Evolutionary conservation across 2,329 filamentous ascomycete species (phyloP), one percentile per base, ranked within the genome.

Genomic region (Periconia sp.): DNA sequence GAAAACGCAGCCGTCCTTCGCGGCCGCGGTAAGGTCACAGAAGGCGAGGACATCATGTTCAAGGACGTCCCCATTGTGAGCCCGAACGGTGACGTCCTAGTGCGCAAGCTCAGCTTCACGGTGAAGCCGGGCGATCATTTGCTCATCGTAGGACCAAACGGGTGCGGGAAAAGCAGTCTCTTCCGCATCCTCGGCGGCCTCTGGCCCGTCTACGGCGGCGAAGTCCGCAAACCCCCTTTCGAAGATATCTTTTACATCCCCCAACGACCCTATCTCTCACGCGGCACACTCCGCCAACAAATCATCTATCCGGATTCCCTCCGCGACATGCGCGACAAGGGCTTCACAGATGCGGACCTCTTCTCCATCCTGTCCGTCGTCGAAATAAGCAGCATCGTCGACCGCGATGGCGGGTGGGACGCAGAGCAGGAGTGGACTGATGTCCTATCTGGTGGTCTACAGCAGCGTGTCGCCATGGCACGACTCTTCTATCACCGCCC

Each of bases 211-310:
- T 99, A 99, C 70, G 92, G 94, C 53, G 94, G 94, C 37, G 90
- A 83, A 1, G 94, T 99, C 15, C 81, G 89, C 61, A 97, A 97
- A 69, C 94, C 94, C 1, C 85, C 88, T 2, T 94, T 92, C 61
- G 85, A 89, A 55, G 88, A 94, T 66, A 97, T 99, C 65, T 99
- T 97, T 74, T 99, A 99, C 74, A 95, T 99, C 53, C 94, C 94
- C 0, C 94, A 99, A 65, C 85, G 94, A 2, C 94, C 94, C 0
- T 99, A 99, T 65, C 81, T 99, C 2, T 94, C 89, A 11, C 85
- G 90, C 39, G 94, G 94, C 16, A 91, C 88, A 2, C 82, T 99
- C n/a, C 86, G 94, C 26, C 91, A 97, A 69, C 94, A 99, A 64
- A 91, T 99, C 58, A 96, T 94, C 46, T 99, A 99, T 71, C 94